Percentiles rank a stretch among this genome's conserved stretches.
Conservation (phyloP, 2,329 filamentous ascomycete genomes). For the Aspergillus amoenus region DNA sequence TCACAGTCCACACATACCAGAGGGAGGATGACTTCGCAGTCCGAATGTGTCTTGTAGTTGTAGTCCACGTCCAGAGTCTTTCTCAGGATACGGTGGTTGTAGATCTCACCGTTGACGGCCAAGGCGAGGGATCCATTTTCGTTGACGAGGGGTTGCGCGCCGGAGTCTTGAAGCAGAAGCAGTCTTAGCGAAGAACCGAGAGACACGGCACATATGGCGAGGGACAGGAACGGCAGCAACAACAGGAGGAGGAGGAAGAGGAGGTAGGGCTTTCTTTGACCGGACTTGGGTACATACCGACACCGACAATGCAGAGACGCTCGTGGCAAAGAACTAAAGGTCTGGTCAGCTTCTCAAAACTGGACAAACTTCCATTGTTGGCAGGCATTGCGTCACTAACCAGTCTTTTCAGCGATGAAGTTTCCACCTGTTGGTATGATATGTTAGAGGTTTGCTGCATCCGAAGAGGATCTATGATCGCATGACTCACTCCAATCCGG, state of each 20-base stretch:
- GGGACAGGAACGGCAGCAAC: background rate
- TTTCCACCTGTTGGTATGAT: slow-evolving; percentile 67
- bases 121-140: slow-evolving; percentile 83
- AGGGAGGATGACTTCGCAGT: slow-evolving; percentile 98
- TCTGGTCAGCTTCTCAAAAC: slow-evolving; percentile 22
- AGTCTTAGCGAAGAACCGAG: slow-evolving; percentile 12
- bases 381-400: slow-evolving; percentile 53
- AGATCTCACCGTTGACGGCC: slow-evolving; percentile 98
- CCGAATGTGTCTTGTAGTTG: slow-evolving; percentile 97
- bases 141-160: slow-evolving; percentile 93
- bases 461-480: slow-evolving; percentile 11
- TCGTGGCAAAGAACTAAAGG: slow-evolving; percentile 86
- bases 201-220: background rate
- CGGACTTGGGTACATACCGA: slow-evolving; percentile 61
- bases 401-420: slow-evolving; percentile 85
- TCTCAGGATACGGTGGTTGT: slow-evolving; percentile 95
- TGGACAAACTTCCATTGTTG: background rate
- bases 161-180: slow-evolving; percentile 66
- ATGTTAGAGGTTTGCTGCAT: slow-evolving; percentile 20
- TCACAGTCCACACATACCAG: slow-evolving; percentile 61
- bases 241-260: background rate
- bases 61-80: slow-evolving; percentile 81
- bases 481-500: slow-evolving; percentile 91
- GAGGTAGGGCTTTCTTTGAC: background rate
- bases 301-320: slow-evolving; percentile 93